These are phyloP conservation scores for Trypanosoma congolense DNA, from an alignment of 208 protist genomes.

Conservation along the genomic window DNA sequence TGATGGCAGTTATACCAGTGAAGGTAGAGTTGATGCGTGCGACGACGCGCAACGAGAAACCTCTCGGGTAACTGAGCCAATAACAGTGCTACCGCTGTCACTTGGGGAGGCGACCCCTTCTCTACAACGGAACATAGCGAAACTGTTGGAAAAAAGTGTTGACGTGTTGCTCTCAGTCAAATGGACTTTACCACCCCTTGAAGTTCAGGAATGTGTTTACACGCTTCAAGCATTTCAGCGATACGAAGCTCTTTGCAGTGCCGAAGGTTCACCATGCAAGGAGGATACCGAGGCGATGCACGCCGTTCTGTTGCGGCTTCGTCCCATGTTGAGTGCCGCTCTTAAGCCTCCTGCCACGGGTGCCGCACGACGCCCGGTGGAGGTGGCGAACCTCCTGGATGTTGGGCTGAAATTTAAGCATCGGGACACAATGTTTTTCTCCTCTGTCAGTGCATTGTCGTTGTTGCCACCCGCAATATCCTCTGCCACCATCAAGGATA, in stretches of 20 bases:
- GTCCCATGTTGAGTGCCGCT: slow-evolving; percentile 18
- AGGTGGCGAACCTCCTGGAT: slow-evolving; percentile 28
- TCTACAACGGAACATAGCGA: background rate
- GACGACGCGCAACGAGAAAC: background rate
- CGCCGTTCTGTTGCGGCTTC: slow-evolving; percentile 2
- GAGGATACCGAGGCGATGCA: slow-evolving; percentile 2
- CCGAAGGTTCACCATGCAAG: background rate
- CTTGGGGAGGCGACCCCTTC: background rate
- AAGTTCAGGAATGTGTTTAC: slow-evolving; percentile 17
- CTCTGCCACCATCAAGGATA: slow-evolving; percentile 36
- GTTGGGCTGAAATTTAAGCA: slow-evolving; percentile 25
- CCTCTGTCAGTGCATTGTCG: slow-evolving; percentile 8
- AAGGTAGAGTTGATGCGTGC: slow-evolving; percentile 1
- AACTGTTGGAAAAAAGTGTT: slow-evolving; percentile 15
- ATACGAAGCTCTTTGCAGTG: slow-evolving; percentile 5
- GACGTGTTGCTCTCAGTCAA: slow-evolving; percentile 5
- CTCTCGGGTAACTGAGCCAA: background rate
- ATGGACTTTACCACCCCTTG: slow-evolving; percentile 9
- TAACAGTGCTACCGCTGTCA: background rate
- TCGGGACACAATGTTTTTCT: slow-evolving; percentile 1
- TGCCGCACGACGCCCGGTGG: slow-evolving; percentile 10
- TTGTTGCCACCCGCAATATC: slow-evolving; percentile 19
- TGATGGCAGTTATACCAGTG: background rate
- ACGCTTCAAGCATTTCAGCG: slow-evolving; percentile 19
- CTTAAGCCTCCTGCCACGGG: slow-evolving; percentile 13